Evolutionary conservation across 371 early-diverging fungal species (phyloP), one percentile per base, ranked within the genome.

Genomic region (Mortierella sp.): DNA sequence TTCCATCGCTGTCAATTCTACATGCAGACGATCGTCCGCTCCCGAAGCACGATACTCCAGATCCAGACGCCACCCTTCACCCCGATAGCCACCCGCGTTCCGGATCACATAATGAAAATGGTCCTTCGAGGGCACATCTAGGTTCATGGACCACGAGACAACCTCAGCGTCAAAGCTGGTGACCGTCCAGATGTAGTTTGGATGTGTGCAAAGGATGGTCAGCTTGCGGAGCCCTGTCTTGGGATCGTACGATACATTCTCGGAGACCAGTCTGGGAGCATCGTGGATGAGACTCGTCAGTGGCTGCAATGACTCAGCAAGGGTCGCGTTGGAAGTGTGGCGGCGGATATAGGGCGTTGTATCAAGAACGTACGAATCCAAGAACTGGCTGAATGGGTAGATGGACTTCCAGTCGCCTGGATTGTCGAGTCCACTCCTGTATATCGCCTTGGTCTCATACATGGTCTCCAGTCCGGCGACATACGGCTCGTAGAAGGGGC

Each of bases 301-400:
- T 0, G 79, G 80, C 13, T 41, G 71, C 2, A 48, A 76, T 31
- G 79, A 74, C 3, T 79, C 66, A 9, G 87, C 82, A 4, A 88
- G 55, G 1, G 80, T 71, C 26, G 26, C 26, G 41, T 87, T 79
- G 37, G 77, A 65, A 1, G 81, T 85, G 11, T 80, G 85, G 4
- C 64, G 40, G 29, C 82, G 86, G 39, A 90, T 86, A 55, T 89
- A 91, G 4, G 89, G 86, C 4, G 87, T 78, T 5, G 91, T 80
- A 52, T 93, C 88, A 64, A 93, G 89, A 13, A 86, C 86, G 75
- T 90, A 91, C 22, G 90, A 89, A 29, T 91, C 92, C 66, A 94
- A 76, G 73, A 93, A 94, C 40, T 90, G 90, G 73, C 89, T 90
- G 79, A 93, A 92, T 14, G 94, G 94, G 73, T 90, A 92, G 22